Evolutionary conservation across 805 yeast genomes (phyloP), one percentile per base, ranked within the genome.

Genomic region (Pichia exigua): DNA sequence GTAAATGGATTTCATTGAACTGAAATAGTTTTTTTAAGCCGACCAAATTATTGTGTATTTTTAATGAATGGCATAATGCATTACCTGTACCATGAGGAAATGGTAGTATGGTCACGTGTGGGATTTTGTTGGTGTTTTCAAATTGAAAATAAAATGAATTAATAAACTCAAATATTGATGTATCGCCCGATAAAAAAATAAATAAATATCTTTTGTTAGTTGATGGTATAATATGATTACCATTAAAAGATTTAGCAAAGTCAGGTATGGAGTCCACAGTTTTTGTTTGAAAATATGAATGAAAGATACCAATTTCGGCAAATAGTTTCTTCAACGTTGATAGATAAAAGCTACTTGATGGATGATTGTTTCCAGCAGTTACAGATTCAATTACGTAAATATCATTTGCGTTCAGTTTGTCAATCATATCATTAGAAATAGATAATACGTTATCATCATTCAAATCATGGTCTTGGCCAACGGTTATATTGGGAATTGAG

Each of bases 21-120:
- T 10, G 58, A 35, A 78, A 58, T 4, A 78, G 61, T 18, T 66
- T 61, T 24, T 63, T 55, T 3, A 79, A 57, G 0, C 78, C 72
- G 0, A 55, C 51, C 0, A 67, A 50, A 15, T 73, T 71, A 27
- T 65, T 61, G 0, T 48, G 46, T 4, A 77, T 53, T 0, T 79
- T 81, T 2, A 82, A 57, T 0, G 96, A 83, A 24, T 77, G 75
- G 2, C 87, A 78, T 53, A 88, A 71, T 1, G 95, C 90, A 64
- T 91, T 91, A 0, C 96, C 97, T 0, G 95, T 85, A 1, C 97
- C 97, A 53, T 82, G 73, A 0, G 97, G 95, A 17, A 91, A 64
- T 40, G 69, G 68, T 38, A 67, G 58, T 2, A 79, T 49, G 1
- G 59, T 57, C 20, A 54, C 21, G 20, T 49, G 32, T 13, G 55